phyloP scores from a whole-genome alignment of 106 monocot species.

The Dactylorhiza incarnata region DNA sequence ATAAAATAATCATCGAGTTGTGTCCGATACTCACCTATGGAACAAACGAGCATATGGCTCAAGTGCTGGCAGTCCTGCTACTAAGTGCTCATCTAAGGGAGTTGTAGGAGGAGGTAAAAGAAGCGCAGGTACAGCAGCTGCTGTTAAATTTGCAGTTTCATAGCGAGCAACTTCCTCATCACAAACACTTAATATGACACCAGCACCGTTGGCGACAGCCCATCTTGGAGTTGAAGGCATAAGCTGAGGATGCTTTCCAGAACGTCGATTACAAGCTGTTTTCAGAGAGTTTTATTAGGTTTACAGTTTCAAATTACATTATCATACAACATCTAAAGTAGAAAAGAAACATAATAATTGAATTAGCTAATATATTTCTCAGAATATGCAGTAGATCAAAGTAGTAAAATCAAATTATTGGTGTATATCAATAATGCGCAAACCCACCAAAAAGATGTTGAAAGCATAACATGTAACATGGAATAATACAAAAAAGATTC shows the following conservation, averaged over 20 bases:
- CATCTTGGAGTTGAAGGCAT: slow-evolving; percentile 98
- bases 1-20: neutral
- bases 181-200: slow-evolving; percentile 97
- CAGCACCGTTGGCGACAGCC: slow-evolving; percentile 99
- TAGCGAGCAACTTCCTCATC: slow-evolving; percentile 96
- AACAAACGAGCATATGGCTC: slow-evolving; percentile 96
- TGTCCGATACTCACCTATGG: slow-evolving; percentile 53
- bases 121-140: slow-evolving; percentile 95
- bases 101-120: slow-evolving; percentile 94
- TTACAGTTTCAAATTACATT: neutral
- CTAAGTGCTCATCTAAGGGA: slow-evolving; percentile 89
- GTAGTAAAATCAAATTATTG: neutral
- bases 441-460: neutral
- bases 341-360: neutral
- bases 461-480: neutral
- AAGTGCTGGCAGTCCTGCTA: slow-evolving; percentile 85
- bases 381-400: neutral
- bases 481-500: neutral
- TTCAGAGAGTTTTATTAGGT: neutral
- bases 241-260: slow-evolving; percentile 95
- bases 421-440: neutral
- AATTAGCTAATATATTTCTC: neutral
- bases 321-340: neutral
- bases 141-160: slow-evolving; percentile 95
- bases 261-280: slow-evolving; percentile 65